Conservation (phyloP, 1,284 basidiomycete species). For the Papiliotrema flavescens region DNA sequence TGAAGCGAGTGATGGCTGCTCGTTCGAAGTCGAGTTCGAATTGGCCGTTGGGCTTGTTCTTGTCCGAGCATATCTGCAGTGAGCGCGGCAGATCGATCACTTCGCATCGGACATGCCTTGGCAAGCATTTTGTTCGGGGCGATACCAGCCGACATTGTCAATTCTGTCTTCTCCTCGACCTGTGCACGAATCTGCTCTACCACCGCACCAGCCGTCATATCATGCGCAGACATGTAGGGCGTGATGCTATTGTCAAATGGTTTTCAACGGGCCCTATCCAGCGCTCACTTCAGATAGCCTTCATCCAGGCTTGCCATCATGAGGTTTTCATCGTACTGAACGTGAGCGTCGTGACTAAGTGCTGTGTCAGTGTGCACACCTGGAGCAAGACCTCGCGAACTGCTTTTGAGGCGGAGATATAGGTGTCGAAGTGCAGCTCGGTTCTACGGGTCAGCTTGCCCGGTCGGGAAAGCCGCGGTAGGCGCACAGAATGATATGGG, state of each 20-base stretch:
- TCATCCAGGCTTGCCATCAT: constrained; percentile 79
- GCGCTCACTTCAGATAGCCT: constrained; percentile 74
- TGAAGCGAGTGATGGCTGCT: constrained; percentile 64
- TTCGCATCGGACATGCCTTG: constrained; percentile 63
- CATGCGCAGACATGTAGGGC: constrained; percentile 66
- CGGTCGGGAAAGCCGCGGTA: background rate
- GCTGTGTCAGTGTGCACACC: constrained; percentile 7
- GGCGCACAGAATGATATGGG: constrained; percentile 68
- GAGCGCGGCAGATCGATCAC: background rate
- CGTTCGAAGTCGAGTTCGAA: constrained; percentile 68
- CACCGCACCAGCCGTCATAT: constrained; percentile 65
- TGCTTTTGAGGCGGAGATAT: constrained; percentile 63
- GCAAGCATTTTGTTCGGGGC: constrained; percentile 73
- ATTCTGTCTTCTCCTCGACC: constrained; percentile 68
- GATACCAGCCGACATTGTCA: constrained; percentile 92
- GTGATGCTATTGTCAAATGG: constrained; percentile 28
- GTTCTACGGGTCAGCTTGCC: background rate
- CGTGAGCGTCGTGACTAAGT: constrained; percentile 60
- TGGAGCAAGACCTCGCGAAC: constrained; percentile 41
- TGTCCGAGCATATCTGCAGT: constrained; percentile 82
- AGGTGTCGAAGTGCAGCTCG: constrained; percentile 58
- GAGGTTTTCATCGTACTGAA: constrained; percentile 76
- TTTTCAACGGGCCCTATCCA: background rate
- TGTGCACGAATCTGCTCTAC: constrained; percentile 69
- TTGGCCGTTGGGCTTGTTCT: constrained; percentile 94